Evolutionary conservation across 305 asterid genomes (phyloP), one percentile per base, ranked within the genome.

Genomic region (Fraxinus velutina): DNA sequence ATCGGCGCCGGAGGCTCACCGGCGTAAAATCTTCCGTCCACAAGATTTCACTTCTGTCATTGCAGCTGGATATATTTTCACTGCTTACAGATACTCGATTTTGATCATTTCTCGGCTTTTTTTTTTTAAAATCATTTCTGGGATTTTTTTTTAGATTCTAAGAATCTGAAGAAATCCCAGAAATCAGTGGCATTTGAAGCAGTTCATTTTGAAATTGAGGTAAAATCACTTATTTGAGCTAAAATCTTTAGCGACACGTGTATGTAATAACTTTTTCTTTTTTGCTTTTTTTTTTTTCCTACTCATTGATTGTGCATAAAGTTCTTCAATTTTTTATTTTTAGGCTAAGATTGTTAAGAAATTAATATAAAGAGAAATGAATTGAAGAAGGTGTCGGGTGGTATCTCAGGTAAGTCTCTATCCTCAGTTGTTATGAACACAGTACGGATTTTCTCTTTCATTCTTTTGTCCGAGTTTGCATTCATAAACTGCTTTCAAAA

Each of bases 401-500:
- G 68, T 47, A 76, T 80, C 76, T 57, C 29, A 75, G 91, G 90
- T 79, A 80, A 47, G 93, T 90, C 93, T 64, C 79, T 86, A 76
- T 92, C 37, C 30, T 66, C 95, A 87, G 78, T 79, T 82, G 86
- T 86, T 79, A 32, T 76, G 81, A 79, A 79, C 73, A 79, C 70
- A 86, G 85, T 81, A 84, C 80, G 82, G 76, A 78, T 80, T 83
- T 19, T 42, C 60, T 52, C 79, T 64, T 77, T 85, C 81, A 74
- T 85, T 86, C 76, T 37, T 85, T 84, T 87, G 88, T 89, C 93
- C 88, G 78, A 83, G 33, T 77, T 86, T 88, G 88, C 86, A 81
- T 78, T 78, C 86, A 89, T 70, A 77, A 27, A 83, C 86, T 80
- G 88, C 92, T 90, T 89, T 90, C 97, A 79, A 32, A 87, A 79